Evolutionary conservation across 2,329 filamentous ascomycete genomes (phyloP), one percentile per base, ranked within the genome.

Genomic region (Cercospora sp.): DNA sequence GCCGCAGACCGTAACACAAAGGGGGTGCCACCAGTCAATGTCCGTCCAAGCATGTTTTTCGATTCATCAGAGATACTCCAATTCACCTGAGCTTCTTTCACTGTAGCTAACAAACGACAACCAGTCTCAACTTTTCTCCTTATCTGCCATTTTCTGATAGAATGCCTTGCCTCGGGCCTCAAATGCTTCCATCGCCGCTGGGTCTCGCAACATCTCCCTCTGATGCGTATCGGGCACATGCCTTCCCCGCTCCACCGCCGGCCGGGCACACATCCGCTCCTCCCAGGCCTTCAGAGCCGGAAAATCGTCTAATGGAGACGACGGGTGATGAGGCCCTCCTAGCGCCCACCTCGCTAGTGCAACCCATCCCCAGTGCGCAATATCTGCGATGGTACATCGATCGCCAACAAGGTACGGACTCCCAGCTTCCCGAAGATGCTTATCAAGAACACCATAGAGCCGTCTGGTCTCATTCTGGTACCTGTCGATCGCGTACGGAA

Each of bases 381-480:
- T 91, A 78, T 97, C 93, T 2, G 91, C 69, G 72, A 91, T 75
- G 8, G 90, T 92, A 70, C 85, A 82, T 70, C 87, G 87, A 77
- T 91, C 87, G 32, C 91, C 91, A 5, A 86, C 83, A 9, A 88
- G 74, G 73, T 84, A 88, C 9, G 82, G 81, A 9, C 80, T 82
- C 60, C 82, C 81, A 40, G 81, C 84, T 7, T 78, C 76, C 5
- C 79, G 75, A 3, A 97, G 86, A 65, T 93, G 89, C 53, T 85
- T 87, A 75, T 97, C 89, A 67, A 97, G 82, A 28, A 93, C 90
- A 61, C 88, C 84, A 81, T 95, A 97, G 2, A 97, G 84, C 2
- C 93, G 89, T 21, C 90, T 86, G 0, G 91, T 92, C 82, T 97
- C 93, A 77, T 92, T 94, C 76, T 85, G 82, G 82, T 97, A 97